These are phyloP conservation scores for Aspergillus awamori DNA, from an alignment of 2,329 filamentous ascomycete species.

Conservation along the genomic window DNA sequence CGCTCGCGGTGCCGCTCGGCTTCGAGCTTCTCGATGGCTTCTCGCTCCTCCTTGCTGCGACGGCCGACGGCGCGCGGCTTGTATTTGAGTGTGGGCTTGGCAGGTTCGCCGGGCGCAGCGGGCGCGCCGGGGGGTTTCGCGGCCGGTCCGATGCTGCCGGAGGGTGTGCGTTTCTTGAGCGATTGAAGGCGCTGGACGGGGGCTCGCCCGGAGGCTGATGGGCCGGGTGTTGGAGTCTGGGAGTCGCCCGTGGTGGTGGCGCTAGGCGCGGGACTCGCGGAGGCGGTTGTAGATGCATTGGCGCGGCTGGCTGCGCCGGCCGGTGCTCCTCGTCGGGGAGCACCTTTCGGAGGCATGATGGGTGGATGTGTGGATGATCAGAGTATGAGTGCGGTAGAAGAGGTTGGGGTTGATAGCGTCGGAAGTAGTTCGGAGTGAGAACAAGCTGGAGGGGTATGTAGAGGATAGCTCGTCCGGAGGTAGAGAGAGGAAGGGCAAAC, in stretches of 20 bases:
- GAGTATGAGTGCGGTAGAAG: background rate
- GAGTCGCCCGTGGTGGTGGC: conserved; percentile 12
- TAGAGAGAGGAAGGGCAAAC: background rate
- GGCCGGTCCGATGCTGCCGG: conserved; percentile 37
- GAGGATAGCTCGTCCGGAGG: background rate
- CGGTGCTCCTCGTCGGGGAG: conserved; percentile 28
- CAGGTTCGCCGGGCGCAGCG: conserved; percentile 29
- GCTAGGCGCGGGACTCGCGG: conserved; percentile 20
- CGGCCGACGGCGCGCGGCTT: conserved; percentile 46
- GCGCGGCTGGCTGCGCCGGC: conserved; percentile 24
- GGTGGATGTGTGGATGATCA: background rate
- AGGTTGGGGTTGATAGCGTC: background rate
- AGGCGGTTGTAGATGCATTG: conserved; percentile 17
- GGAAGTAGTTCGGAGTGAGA: background rate
- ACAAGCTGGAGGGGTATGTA: background rate
- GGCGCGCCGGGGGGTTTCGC: conserved; percentile 18
- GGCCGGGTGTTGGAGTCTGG: background rate
- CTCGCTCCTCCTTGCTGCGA: conserved; percentile 50
- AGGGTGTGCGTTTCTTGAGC: conserved; percentile 42
- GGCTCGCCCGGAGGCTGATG: conserved; percentile 27
- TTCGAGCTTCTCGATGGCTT: conserved; percentile 47
- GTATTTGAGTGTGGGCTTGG: conserved; percentile 47
- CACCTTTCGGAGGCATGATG: conserved; percentile 41
- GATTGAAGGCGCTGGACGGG: conserved; percentile 48
- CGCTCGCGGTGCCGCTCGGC: conserved; percentile 44